A percentile compares a stretch with the other conserved stretches of the same genome.
These are phyloP conservation scores for Paspalum vaginatum DNA, from an alignment of 176 grass and related monocot genomes.

Conservation along the genomic window DNA sequence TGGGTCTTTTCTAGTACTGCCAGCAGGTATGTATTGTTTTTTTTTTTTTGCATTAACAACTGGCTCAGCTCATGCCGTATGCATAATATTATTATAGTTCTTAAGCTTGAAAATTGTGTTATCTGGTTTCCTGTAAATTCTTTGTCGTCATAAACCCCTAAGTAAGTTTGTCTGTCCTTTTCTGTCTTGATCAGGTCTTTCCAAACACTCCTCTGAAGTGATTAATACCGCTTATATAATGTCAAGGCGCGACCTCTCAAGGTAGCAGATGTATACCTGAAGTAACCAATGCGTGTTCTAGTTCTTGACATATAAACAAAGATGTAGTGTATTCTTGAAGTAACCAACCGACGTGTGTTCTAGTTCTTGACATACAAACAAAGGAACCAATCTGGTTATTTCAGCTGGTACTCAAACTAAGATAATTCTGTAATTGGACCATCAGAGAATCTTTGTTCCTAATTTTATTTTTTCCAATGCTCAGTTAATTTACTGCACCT, in stretches of 20 bases:
- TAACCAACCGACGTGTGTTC: background rate
- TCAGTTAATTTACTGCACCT: constrained; percentile 1
- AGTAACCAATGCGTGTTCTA: background rate
- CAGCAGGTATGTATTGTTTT: constrained; percentile 64
- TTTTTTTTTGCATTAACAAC: background rate
- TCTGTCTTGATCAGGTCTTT: constrained; percentile 64
- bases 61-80: background rate
- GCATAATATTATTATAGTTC: background rate
- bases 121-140: constrained; percentile 19
- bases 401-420: constrained; percentile 8
- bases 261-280: constrained; percentile 52
- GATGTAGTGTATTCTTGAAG: background rate
- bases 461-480: constrained; percentile 11
- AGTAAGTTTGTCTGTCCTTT: constrained; percentile 26
- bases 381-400: background rate
- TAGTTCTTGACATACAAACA: background rate
- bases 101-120: constrained; percentile 5
- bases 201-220: constrained; percentile 65
- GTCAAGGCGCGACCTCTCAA: constrained; percentile 90
- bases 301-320: constrained; percentile 8
- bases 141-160: background rate
- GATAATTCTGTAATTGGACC: background rate
- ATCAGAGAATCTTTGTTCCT: background rate
- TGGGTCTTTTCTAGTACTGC: constrained; percentile 90
- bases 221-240: constrained; percentile 90